phyloP scores from a whole-genome alignment of 2,329 filamentous ascomycete genomes.

The Aspergillus pseudoglaucus region DNA sequence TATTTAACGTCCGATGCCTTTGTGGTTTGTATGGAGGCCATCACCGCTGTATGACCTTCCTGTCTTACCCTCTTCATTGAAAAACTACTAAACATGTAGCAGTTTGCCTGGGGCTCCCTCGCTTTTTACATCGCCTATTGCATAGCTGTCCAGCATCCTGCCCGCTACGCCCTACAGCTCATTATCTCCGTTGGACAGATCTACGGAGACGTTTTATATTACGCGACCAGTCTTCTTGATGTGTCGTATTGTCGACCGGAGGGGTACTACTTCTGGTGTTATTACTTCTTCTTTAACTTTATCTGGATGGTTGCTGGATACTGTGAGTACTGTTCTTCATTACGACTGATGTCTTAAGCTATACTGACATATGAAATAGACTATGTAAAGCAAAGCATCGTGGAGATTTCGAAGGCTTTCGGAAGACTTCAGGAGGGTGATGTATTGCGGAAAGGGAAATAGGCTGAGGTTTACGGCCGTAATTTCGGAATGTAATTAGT shows the following conservation, averaged over 20 bases:
- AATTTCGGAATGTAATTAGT: too few relatives aligned
- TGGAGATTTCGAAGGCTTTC: not conserved
- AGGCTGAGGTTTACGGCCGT: too few relatives aligned
- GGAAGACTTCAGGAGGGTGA: not conserved
- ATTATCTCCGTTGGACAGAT: conserved; percentile 50
- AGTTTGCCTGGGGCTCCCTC: conserved; percentile 49
- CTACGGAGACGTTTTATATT: conserved; percentile 53
- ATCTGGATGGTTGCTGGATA: conserved; percentile 52
- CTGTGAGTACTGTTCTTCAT: conserved; percentile 15
- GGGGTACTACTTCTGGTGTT: conserved; percentile 51
- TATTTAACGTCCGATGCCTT: conserved; percentile 74
- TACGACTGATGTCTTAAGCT: not conserved
- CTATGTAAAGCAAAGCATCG: not conserved
- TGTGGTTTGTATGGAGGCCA: conserved; percentile 73
- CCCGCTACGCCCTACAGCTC: conserved; percentile 46
- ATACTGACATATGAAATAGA: not conserved
- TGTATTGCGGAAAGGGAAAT: not conserved
- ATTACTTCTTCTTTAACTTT: conserved; percentile 51
- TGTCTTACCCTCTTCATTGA: too few relatives aligned
- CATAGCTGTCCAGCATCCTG: conserved; percentile 44
- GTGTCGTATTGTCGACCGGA: conserved; percentile 48
- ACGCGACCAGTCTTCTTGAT: conserved; percentile 45
- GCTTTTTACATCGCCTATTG: conserved; percentile 46
- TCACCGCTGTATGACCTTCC: conserved; percentile 62
- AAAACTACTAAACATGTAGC: too few relatives aligned